Evolutionary conservation across 2,329 filamentous ascomycete genomes (phyloP).

Genomic region (Colletotrichum cuscutae): DNA sequence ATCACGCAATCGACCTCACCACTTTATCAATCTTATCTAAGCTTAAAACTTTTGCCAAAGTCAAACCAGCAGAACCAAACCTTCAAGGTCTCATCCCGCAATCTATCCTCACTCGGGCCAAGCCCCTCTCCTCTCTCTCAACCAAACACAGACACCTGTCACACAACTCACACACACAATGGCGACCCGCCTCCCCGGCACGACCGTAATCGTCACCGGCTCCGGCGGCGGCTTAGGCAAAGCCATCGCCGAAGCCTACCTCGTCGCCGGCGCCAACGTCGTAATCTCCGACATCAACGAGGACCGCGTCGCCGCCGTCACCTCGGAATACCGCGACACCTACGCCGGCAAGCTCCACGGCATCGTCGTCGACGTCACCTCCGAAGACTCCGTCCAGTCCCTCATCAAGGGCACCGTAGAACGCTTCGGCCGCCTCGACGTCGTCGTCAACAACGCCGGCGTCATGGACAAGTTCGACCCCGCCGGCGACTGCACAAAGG

Average conservation of each 20-base stretch:
- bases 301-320: conserved; percentile 25
- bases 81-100: neutral
- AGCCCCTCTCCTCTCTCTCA: neutral
- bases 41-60: neutral
- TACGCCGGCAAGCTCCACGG: conserved; percentile 29
- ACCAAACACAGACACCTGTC: neutral
- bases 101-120: neutral
- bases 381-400: conserved; percentile 21
- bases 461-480: conserved; percentile 68
- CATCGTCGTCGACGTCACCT: conserved; percentile 27
- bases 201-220: conserved; percentile 46
- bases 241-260: conserved; percentile 43
- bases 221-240: conserved; percentile 46
- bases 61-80: neutral
- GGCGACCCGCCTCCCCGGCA: conserved; percentile 35
- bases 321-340: conserved; percentile 26
- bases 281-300: conserved; percentile 46
- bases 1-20: neutral
- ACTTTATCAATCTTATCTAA: neutral
- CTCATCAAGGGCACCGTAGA: conserved; percentile 29
- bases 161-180: neutral
- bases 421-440: conserved; percentile 50
- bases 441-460: conserved; percentile 68
- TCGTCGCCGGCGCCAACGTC: conserved; percentile 45
- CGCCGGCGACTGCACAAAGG: conserved; percentile 57